Percentiles rank a stretch among this genome's conserved stretches.
Conservation (phyloP, 2,329 filamentous ascomycete genomes). For the Amylocarpus encephaloides region DNA sequence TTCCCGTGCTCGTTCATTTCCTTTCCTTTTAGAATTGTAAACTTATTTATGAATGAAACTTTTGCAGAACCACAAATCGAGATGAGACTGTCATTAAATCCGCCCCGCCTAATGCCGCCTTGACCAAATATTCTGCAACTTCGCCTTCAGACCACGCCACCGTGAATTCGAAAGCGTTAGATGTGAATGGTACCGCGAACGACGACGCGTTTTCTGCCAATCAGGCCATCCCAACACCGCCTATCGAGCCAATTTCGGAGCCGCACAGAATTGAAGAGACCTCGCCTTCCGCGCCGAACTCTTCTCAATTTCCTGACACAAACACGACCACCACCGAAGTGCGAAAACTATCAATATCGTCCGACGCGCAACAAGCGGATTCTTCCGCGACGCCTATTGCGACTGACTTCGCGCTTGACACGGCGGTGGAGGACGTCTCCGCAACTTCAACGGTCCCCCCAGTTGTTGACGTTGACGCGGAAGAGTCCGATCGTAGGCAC, state of each 20-base stretch:
- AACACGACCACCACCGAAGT: constrained; percentile 15
- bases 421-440: constrained; percentile 21
- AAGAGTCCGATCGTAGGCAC: constrained; percentile 29
- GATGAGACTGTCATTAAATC: constrained; percentile 26
- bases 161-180: constrained; percentile 6
- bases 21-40: constrained; percentile 20
- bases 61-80: constrained; percentile 27
- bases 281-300: constrained; percentile 10
- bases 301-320: constrained; percentile 18
- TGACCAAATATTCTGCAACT: constrained; percentile 11
- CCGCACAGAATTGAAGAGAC: constrained; percentile 12
- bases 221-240: constrained; percentile 18
- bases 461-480: constrained; percentile 29
- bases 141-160: constrained; percentile 10
- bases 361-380: constrained; percentile 9
- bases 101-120: constrained; percentile 15
- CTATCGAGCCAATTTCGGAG: constrained; percentile 9
- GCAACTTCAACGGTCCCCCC: constrained; percentile 26
- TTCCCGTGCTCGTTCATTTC: constrained; percentile 21
- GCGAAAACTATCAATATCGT: constrained; percentile 10
- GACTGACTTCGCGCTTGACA: constrained; percentile 19
- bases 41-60: constrained; percentile 31
- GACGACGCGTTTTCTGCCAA: constrained; percentile 26
- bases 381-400: constrained; percentile 10
- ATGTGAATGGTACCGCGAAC: constrained; percentile 24